These are phyloP conservation scores for Neopestalotiopsis sp. DNA, from an alignment of 2,329 filamentous ascomycete genomes.

Conservation along the genomic window DNA sequence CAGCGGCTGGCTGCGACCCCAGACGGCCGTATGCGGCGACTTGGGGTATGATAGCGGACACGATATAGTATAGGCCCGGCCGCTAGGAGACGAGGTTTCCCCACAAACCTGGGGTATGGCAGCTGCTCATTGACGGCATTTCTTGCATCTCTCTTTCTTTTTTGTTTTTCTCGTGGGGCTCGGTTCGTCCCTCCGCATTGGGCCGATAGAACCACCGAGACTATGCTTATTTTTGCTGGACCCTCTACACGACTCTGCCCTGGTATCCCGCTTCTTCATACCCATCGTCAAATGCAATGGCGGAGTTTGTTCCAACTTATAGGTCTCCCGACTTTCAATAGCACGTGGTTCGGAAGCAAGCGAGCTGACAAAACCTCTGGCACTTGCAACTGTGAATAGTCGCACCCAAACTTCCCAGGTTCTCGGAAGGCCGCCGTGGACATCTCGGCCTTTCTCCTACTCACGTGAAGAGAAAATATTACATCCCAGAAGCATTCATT, in stretches of 20 bases:
- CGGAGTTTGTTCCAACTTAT: constrained; percentile 2
- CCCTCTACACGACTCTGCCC: neutral
- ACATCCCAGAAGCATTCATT: too few relatives aligned
- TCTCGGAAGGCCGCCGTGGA: neutral
- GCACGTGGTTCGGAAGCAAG: constrained; percentile 8
- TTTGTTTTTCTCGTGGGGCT: neutral
- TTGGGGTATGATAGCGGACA: constrained; percentile 8
- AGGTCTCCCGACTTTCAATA: neutral
- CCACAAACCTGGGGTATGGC: constrained; percentile 17
- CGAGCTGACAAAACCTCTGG: constrained; percentile 1
- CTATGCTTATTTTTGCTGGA: neutral
- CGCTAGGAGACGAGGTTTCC: neutral
- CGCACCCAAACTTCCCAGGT: neutral
- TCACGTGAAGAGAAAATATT: neutral
- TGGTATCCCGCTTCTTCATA: neutral
- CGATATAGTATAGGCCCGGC: constrained; percentile 1
- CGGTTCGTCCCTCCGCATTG: constrained; percentile 12
- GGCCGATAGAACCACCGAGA: constrained; percentile 16
- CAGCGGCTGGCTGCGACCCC: constrained; percentile 6
- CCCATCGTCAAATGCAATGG: neutral
- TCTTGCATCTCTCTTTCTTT: neutral
- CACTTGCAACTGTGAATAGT: too few relatives aligned
- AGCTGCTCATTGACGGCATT: constrained; percentile 11
- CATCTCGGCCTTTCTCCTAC: constrained; percentile 14
- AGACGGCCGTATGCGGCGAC: constrained; percentile 11